Base-by-base conservation (phyloP, 371 early-diverging fungal genomes). In the Coemansia sp. region DNA sequence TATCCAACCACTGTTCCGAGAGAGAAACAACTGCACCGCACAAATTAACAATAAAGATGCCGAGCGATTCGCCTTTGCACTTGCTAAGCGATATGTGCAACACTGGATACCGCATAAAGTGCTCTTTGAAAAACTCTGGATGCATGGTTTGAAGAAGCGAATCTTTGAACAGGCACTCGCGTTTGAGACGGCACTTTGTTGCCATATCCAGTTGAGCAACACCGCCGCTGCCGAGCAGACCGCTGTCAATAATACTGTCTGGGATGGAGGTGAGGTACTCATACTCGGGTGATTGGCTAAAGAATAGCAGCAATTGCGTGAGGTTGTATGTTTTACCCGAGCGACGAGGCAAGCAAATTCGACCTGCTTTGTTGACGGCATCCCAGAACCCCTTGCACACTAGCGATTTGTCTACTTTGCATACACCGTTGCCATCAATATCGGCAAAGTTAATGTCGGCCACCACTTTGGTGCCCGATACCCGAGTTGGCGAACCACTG, bases 311-410 rank as follows among this genome's bases (percentile, higher is more conserved):
- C 16, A 75, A 54, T 47, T 71, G 72, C 0, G 68, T 71, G 59
- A 75, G 55, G 40, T 75, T 75, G 51, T 75, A 76, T 0, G 76
- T 75, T 47, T 75, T 75, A 5, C 76, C 68, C 4, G 71, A 75
- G 18, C 68, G 71, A 3, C 72, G 65, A 0, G 76, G 76, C 18
- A 75, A 37, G 22, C 72, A 67, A 2, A 71, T 61, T 8, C 72
- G 67, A 6, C 62, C 71, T 16, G 71, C 75, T 3, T 67, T 22
- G 4, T 48, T 55, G 21, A 67, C 57, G 0, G 57, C n/a, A 1
- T 71, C 76, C 72, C 76, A 70, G 50, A 75, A 75, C 0, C 72
- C 72, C 14, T 67, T 75, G 52, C 76, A 75, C 10, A 71, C 63
- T 1, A 75, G 67, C 3, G 75, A 64, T 21, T 75, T 75, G 61